A percentile compares a stretch with the other conserved stretches of the same genome.
Evolutionary conservation across 73 alveolate genomes (phyloP).

Genomic region (Breviolum minutum): DNA sequence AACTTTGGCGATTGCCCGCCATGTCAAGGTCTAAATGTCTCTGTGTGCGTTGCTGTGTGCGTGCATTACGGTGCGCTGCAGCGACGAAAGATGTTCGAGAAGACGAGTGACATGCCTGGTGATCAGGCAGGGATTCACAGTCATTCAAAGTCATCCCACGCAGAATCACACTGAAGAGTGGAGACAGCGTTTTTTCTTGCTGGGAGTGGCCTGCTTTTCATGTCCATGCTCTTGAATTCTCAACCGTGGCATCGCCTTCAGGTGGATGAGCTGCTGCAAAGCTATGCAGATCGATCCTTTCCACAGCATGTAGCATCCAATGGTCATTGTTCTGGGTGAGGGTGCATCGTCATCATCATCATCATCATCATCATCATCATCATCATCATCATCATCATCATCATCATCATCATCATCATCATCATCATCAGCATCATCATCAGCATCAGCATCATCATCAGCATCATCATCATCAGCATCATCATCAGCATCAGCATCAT

Average conservation of each 20-base stretch:
- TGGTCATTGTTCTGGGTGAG: neutral
- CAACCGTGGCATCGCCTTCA: neutral
- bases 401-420: too few relatives aligned
- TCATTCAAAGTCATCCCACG: too few relatives aligned
- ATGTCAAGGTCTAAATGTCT: constrained; percentile 64
- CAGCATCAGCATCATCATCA: too few relatives aligned
- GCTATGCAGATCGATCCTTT: constrained; percentile 38
- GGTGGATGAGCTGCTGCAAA: constrained; percentile 48
- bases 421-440: too few relatives aligned
- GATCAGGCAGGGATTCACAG: neutral
- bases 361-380: too few relatives aligned
- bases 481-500: too few relatives aligned
- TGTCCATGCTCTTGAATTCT: neutral
- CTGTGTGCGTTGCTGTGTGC: constrained; percentile 57
- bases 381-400: too few relatives aligned
- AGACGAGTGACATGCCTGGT: neutral
- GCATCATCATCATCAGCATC: too few relatives aligned
- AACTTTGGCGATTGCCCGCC: neutral
- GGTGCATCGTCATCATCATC: too few relatives aligned
- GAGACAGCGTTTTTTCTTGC: neutral
- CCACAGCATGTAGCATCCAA: neutral
- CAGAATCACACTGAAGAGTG: neutral
- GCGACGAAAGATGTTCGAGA: constrained; percentile 23
- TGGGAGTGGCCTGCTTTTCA: neutral
- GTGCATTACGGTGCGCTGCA: constrained; percentile 49